These are phyloP conservation scores for Ganoderma sinense DNA, from an alignment of 1,284 basidiomycete species.

Conservation along the genomic window DNA sequence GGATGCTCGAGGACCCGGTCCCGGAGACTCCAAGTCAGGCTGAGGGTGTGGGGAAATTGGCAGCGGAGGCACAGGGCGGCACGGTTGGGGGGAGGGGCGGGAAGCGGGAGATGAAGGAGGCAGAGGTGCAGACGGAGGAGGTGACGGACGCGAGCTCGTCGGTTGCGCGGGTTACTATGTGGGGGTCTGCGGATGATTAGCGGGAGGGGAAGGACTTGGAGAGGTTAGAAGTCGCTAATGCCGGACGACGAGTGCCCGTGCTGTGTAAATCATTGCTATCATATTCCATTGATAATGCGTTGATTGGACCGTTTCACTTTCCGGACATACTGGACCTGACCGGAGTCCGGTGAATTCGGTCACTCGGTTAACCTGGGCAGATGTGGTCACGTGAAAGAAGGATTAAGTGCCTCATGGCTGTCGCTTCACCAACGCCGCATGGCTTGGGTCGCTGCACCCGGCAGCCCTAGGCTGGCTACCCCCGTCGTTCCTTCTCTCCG, in stretches of 20 bases:
- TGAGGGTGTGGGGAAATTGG: neutral
- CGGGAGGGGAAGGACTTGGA: neutral
- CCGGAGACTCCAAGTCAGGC: constrained; percentile 37
- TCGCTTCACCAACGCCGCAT: neutral
- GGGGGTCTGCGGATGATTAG: neutral
- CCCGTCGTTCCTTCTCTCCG: neutral
- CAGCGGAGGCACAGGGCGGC: neutral
- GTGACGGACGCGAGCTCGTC: neutral
- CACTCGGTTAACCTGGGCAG: neutral
- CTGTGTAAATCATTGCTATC: constrained; percentile 12
- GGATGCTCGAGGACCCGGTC: constrained; percentile 37
- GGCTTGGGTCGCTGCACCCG: neutral
- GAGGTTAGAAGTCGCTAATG: constrained; percentile 3
- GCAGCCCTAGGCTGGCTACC: neutral
- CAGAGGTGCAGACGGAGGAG: neutral
- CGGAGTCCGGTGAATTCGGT: neutral
- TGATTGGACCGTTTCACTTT: neutral
- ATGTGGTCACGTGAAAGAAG: constrained; percentile 7
- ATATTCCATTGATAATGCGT: neutral
- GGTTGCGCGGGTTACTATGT: neutral
- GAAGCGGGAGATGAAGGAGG: constrained; percentile 2
- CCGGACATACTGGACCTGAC: neutral
- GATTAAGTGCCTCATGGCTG: constrained; percentile 13
- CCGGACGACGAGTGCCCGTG: constrained; percentile 11
- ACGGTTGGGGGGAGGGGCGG: constrained; percentile 30